Evolutionary conservation across 129 eudicot species (phyloP).

Genomic region (Scalesia atractyloides): DNA sequence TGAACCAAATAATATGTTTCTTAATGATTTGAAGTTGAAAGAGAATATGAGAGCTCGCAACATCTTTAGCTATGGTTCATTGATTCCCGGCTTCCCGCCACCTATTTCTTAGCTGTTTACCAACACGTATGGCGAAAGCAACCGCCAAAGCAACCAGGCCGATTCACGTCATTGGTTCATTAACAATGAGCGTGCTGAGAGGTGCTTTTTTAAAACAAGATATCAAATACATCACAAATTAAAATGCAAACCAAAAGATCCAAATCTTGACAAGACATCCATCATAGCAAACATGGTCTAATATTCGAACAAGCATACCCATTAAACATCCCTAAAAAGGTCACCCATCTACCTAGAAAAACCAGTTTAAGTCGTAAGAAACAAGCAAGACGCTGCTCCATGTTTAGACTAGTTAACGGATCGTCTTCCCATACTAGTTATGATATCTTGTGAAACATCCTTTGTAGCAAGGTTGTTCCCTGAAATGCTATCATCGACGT

Average conservation of each 20-base stretch:
- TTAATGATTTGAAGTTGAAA: no score
- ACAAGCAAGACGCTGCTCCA: neutral
- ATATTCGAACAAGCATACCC: neutral
- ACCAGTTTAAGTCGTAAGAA: neutral
- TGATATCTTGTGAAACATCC: neutral
- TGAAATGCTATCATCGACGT: neutral
- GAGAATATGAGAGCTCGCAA: no score
- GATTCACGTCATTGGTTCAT: no score
- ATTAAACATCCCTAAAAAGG: slow-evolving; percentile 1
- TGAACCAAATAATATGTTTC: no score
- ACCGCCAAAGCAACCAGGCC: no score
- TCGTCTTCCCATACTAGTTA: neutral
- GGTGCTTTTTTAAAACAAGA: neutral
- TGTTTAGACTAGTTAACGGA: neutral
- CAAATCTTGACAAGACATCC: neutral
- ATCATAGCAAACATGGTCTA: neutral
- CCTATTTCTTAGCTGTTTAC: no score
- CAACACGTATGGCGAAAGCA: no score
- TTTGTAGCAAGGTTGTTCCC: slow-evolving; percentile 5
- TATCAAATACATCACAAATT: neutral
- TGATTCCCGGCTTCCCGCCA: no score
- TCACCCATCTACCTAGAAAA: neutral
- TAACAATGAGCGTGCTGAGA: no score
- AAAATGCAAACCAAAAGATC: neutral
- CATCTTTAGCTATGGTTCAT: no score